A percentile compares a stretch with the other conserved stretches of the same genome.
Evolutionary conservation across 202 grass and related monocot species (phyloP).

Genomic region (Saccharum hybrid): DNA sequence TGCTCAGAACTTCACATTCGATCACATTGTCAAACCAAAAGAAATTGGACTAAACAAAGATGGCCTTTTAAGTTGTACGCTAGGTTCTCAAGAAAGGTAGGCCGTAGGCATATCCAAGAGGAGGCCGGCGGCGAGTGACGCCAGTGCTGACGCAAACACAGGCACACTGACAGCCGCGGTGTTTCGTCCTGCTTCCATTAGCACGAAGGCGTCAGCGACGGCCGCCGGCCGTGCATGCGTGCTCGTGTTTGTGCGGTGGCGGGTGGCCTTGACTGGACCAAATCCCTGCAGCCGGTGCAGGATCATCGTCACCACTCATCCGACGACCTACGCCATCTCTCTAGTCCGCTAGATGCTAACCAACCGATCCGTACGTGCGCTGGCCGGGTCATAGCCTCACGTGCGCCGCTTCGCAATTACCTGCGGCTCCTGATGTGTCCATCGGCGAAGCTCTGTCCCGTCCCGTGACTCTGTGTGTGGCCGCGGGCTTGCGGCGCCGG

Average conservation of each 20-base stretch:
- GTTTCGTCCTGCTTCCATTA: neutral
- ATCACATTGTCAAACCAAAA: no score
- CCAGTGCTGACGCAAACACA: constrained; percentile 34
- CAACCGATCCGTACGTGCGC: constrained; percentile 13
- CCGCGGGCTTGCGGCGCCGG: no score
- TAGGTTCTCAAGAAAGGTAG: neutral
- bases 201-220: constrained; percentile 20
- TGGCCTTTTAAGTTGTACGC: no score
- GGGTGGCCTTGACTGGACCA: constrained; percentile 39
- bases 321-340: neutral
- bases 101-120: constrained; percentile 4
- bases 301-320: neutral
- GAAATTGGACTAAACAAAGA: no score
- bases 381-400: constrained; percentile 27
- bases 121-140: constrained; percentile 1
- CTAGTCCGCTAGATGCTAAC: neutral
- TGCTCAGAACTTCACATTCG: no score
- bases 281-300: neutral
- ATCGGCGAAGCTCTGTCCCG: no score
- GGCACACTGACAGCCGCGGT: neutral
- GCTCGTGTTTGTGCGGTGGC: no score
- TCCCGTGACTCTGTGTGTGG: neutral
- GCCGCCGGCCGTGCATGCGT: no score
- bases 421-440: neutral
- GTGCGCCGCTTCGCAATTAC: constrained; percentile 19